phyloP scores from a whole-genome alignment of 768 basidiomycete genomes.

The Leccinum longicurvipes region DNA sequence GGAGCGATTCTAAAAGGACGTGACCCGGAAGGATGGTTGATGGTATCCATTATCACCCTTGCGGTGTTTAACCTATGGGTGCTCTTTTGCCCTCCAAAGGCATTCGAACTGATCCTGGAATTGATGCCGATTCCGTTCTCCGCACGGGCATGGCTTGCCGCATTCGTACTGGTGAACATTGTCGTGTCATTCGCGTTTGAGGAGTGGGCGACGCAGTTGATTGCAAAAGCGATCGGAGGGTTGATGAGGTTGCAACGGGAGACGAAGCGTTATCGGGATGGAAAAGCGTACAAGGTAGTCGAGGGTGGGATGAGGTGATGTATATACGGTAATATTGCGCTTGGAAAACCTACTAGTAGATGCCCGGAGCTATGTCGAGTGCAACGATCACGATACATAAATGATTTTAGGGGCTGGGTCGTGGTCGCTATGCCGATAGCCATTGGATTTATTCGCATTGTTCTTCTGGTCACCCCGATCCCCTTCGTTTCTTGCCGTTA shows the following conservation, averaged over 20 bases:
- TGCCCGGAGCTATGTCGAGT: not conserved
- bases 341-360: no score
- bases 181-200: constrained; percentile 72
- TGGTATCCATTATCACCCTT: constrained; percentile 70
- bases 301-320: constrained; percentile 61
- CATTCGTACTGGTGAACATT: constrained; percentile 68
- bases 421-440: constrained; percentile 21
- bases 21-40: constrained; percentile 61
- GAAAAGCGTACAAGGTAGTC: constrained; percentile 83
- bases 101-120: constrained; percentile 61
- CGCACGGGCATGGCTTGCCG: constrained; percentile 68
- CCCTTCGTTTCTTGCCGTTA: not conserved
- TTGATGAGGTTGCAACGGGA: constrained; percentile 40
- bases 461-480: not conserved
- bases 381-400: not conserved
- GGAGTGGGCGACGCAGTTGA: constrained; percentile 59
- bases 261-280: constrained; percentile 51
- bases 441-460: not conserved
- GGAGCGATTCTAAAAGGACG: not conserved
- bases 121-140: constrained; percentile 70
- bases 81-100: constrained; percentile 65
- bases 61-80: constrained; percentile 73
- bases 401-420: constrained; percentile 1
- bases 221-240: constrained; percentile 54
- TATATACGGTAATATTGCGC: not conserved